phyloP scores from a whole-genome alignment of 2,329 filamentous ascomycete genomes.

The Penicillium sp. region DNA sequence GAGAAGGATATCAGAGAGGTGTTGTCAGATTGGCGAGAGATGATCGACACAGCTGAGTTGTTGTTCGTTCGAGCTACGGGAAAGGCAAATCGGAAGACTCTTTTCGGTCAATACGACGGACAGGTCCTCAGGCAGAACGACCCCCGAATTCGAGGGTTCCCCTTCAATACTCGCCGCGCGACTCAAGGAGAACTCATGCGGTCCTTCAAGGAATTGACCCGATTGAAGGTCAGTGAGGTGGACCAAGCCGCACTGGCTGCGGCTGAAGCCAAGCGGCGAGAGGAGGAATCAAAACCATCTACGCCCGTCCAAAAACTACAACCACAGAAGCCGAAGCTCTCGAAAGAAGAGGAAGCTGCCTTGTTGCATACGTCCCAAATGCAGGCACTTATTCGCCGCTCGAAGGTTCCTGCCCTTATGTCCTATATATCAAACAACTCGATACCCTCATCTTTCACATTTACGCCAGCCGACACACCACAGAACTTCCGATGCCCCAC shows the following conservation, averaged over 20 bases:
- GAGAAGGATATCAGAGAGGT: slow-evolving; percentile 82
- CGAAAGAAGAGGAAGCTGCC: slow-evolving; percentile 80
- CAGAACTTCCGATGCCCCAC: slow-evolving; percentile 78
- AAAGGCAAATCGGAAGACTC: slow-evolving; percentile 75
- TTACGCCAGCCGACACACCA: slow-evolving; percentile 65
- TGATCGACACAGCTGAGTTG: slow-evolving; percentile 80
- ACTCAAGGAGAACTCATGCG: slow-evolving; percentile 95
- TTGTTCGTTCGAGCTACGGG: slow-evolving; percentile 89
- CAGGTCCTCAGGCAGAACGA: slow-evolving; percentile 81
- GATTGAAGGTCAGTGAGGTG: slow-evolving; percentile 79
- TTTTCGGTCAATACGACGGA: slow-evolving; percentile 88
- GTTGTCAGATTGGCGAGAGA: slow-evolving; percentile 76
- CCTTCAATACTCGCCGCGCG: slow-evolving; percentile 86
- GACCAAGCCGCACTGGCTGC: slow-evolving; percentile 63
- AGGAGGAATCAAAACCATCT: slow-evolving; percentile 36
- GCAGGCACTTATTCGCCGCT: slow-evolving; percentile 81
- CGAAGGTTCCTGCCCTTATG: slow-evolving; percentile 81
- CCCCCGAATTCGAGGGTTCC: slow-evolving; percentile 77
- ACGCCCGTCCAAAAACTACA: slow-evolving; percentile 35
- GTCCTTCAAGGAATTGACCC: slow-evolving; percentile 87
- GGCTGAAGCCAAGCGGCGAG: slow-evolving; percentile 48
- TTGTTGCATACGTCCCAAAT: slow-evolving; percentile 84
- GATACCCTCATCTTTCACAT: slow-evolving; percentile 69
- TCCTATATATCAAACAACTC: slow-evolving; percentile 78
- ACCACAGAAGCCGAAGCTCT: slow-evolving; percentile 57